phyloP scores from a whole-genome alignment of 306 rosid genomes.

The Pyrus betulifolia region DNA sequence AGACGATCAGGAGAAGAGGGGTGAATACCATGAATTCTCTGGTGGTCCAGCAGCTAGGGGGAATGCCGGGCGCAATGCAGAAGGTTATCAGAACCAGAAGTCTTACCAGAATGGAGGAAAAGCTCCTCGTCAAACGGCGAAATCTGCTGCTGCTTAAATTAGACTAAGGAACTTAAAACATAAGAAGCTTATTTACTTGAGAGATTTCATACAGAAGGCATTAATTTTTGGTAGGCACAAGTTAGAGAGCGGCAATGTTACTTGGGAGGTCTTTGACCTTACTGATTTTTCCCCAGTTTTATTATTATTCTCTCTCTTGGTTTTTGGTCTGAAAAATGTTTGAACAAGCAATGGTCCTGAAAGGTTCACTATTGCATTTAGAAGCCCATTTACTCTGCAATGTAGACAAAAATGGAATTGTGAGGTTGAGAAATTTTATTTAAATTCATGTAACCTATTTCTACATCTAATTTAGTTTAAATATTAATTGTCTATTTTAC shows the following conservation, averaged over 20 bases:
- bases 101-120: constrained; percentile 39
- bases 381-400: too few relatives aligned
- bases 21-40: constrained; percentile 31
- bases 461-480: too few relatives aligned
- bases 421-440: too few relatives aligned
- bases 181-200: neutral
- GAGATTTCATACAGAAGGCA: neutral
- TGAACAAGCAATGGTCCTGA: too few relatives aligned
- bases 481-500: too few relatives aligned
- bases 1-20: constrained; percentile 54
- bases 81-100: constrained; percentile 24
- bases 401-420: too few relatives aligned
- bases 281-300: neutral
- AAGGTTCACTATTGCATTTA: too few relatives aligned
- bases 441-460: too few relatives aligned
- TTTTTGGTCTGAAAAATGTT: neutral
- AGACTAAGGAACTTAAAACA: neutral
- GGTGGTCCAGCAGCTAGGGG: constrained; percentile 40
- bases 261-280: neutral
- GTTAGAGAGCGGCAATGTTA: constrained; percentile 29
- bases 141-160: neutral
- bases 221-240: constrained; percentile 1
- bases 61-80: constrained; percentile 34
- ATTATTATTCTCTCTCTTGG: too few relatives aligned
- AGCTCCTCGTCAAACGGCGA: constrained; percentile 30